Conservation (phyloP, 1,284 basidiomycete genomes). For the Apiotrichum mycotoxinovorans region DNA sequence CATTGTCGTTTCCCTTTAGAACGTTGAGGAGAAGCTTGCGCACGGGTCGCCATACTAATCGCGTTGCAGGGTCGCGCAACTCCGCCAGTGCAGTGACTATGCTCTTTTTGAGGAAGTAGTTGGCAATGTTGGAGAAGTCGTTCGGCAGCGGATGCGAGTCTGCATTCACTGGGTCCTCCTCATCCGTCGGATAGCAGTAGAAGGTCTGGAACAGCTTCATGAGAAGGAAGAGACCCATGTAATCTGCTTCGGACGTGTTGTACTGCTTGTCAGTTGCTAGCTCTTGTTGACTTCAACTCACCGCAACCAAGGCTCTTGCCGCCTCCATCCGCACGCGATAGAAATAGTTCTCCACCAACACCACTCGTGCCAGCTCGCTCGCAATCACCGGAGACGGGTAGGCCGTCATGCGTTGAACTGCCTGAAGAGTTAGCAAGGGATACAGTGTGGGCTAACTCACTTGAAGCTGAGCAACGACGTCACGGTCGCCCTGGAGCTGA, state of each 20-base stretch:
- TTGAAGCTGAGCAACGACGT: constrained; percentile 97
- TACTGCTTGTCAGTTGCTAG: constrained; percentile 24
- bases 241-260: constrained; percentile 37
- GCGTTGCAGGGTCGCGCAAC: constrained; percentile 33
- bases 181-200: constrained; percentile 83
- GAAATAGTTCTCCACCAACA: constrained; percentile 93
- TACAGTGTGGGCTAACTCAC: constrained; percentile 52
- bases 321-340: constrained; percentile 97
- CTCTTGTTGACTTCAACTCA: constrained; percentile 52
- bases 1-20: constrained; percentile 91
- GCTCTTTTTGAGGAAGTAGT: constrained; percentile 86
- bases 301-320: constrained; percentile 75
- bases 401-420: constrained; percentile 74
- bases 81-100: constrained; percentile 37
- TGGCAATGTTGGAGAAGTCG: constrained; percentile 84
- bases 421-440: constrained; percentile 54
- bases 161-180: constrained; percentile 75
- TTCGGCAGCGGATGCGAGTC: constrained; percentile 87
- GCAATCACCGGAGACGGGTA: constrained; percentile 86
- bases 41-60: constrained; percentile 68
- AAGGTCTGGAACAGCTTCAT: constrained; percentile 88
- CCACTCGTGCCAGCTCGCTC: constrained; percentile 83
- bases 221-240: constrained; percentile 86
- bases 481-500: constrained; percentile 90
- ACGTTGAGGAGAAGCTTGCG: constrained; percentile 87